Percentiles rank a stretch among this genome's conserved stretches.
phyloP scores from a whole-genome alignment of 345 rosid genomes.

The Luvunga scandens region DNA sequence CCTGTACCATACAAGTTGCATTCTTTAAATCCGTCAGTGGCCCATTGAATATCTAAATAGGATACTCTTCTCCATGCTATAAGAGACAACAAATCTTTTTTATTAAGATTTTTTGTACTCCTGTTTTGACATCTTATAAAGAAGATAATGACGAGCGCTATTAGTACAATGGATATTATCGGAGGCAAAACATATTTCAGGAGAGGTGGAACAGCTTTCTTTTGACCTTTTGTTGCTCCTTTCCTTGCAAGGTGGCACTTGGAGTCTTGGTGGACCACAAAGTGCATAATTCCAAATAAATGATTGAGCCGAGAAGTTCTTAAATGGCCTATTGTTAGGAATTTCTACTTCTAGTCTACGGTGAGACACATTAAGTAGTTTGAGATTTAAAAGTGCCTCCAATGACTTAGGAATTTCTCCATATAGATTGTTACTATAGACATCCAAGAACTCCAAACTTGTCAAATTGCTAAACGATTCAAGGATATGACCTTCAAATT shows the following conservation, averaged over 20 bases:
- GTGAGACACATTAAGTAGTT: too few relatives aligned
- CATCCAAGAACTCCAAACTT: too few relatives aligned
- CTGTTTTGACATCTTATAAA: neutral
- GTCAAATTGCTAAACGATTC: neutral
- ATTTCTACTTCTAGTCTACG: neutral
- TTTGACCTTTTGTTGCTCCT: neutral
- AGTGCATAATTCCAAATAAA: neutral
- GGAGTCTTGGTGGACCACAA: slow-evolving; percentile 7
- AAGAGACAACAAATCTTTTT: neutral
- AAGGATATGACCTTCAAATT: slow-evolving; percentile 17
- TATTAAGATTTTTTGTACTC: neutral
- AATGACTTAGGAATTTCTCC: neutral
- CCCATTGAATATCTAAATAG: neutral
- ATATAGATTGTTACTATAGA: neutral
- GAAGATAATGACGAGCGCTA: neutral
- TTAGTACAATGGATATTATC: neutral
- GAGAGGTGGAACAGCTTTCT: neutral
- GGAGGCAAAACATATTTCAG: neutral
- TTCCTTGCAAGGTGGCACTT: neutral
- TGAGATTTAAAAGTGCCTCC: too few relatives aligned
- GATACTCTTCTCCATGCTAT: slow-evolving; percentile 6
- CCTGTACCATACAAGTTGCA: too few relatives aligned
- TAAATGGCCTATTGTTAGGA: slow-evolving; percentile 3
- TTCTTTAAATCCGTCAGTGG: neutral
- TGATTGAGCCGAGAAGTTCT: neutral